These are phyloP conservation scores for Blastobotrys illinoisensis DNA, from an alignment of 1,139 yeast genomes.

Conservation along the genomic window DNA sequence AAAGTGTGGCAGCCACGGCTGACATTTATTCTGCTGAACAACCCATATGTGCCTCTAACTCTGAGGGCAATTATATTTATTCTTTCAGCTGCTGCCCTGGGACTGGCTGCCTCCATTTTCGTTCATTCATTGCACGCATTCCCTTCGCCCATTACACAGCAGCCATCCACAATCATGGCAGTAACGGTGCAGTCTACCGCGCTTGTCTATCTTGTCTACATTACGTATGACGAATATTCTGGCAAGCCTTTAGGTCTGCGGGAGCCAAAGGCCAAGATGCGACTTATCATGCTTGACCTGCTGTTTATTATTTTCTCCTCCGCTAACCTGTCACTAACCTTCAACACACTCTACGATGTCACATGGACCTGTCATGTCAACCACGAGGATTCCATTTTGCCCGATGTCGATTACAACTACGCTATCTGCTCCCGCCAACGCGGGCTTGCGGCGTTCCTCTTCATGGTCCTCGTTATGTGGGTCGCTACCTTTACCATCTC, in stretches of 20 bases:
- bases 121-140: constrained; percentile 29
- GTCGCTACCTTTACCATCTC: constrained; percentile 79
- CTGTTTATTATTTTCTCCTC: constrained; percentile 88
- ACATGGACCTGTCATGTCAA: constrained; percentile 66
- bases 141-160: constrained; percentile 55
- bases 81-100: constrained; percentile 28
- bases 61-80: constrained; percentile 64
- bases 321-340: constrained; percentile 80
- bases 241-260: constrained; percentile 90
- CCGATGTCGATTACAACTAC: constrained; percentile 26
- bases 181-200: constrained; percentile 78
- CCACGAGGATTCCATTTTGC: constrained; percentile 1
- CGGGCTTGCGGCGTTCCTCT: constrained; percentile 71
- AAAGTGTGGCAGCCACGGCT: constrained; percentile 62
- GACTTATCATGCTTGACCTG: constrained; percentile 70
- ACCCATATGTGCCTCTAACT: constrained; percentile 75
- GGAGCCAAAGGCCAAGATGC: constrained; percentile 74
- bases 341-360: constrained; percentile 72
- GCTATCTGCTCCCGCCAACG: constrained; percentile 73
- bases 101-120: constrained; percentile 26
- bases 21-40: constrained; percentile 55
- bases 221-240: constrained; percentile 84
- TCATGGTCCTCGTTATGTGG: constrained; percentile 74
- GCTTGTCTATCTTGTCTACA: constrained; percentile 67
- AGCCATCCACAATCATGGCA: constrained; percentile 91